Evolutionary conservation across 192 early-diverging fungal genomes (phyloP).

Genomic region (Entomortierella parvispora): DNA sequence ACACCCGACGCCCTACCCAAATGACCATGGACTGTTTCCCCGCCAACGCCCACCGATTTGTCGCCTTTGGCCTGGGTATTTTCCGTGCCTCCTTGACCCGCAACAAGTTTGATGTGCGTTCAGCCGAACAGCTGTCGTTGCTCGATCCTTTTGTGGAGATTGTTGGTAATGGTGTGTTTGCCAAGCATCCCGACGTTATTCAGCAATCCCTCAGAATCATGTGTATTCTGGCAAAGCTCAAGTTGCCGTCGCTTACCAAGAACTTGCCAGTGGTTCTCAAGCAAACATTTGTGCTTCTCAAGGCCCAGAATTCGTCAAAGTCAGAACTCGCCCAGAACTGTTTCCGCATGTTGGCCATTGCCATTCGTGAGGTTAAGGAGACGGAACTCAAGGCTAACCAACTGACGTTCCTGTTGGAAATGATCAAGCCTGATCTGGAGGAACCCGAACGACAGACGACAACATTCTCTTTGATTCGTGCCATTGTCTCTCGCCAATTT

Average conservation of each 20-base stretch:
- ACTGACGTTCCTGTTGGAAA: slow-evolving; percentile 78
- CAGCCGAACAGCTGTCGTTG: slow-evolving; percentile 70
- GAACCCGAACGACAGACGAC: slow-evolving; percentile 86
- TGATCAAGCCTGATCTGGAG: slow-evolving; percentile 91
- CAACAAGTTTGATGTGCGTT: slow-evolving; percentile 65
- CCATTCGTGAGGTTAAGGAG: slow-evolving; percentile 82
- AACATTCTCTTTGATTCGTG: slow-evolving; percentile 86
- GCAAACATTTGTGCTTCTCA: slow-evolving; percentile 81
- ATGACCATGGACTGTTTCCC: slow-evolving; percentile 78
- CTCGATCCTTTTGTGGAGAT: slow-evolving; percentile 85
- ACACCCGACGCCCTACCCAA: slow-evolving; percentile 70
- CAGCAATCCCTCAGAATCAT: slow-evolving; percentile 78
- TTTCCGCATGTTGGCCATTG: slow-evolving; percentile 83
- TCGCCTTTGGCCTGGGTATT: slow-evolving; percentile 92
- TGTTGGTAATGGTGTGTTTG: slow-evolving; percentile 86
- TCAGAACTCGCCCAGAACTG: slow-evolving; percentile 79
- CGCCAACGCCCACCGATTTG: slow-evolving; percentile 90
- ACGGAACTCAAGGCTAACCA: slow-evolving; percentile 76
- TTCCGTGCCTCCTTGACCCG: slow-evolving; percentile 75
- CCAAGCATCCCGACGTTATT: slow-evolving; percentile 78
- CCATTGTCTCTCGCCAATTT: slow-evolving; percentile 87
- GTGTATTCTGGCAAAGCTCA: slow-evolving; percentile 73
- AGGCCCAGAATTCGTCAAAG: slow-evolving; percentile 66
- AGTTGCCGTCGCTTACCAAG: slow-evolving; percentile 74
- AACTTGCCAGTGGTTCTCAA: slow-evolving; percentile 80